phyloP scores from a whole-genome alignment of 139 green algal genomes.

The Picochlorum sp. region DNA sequence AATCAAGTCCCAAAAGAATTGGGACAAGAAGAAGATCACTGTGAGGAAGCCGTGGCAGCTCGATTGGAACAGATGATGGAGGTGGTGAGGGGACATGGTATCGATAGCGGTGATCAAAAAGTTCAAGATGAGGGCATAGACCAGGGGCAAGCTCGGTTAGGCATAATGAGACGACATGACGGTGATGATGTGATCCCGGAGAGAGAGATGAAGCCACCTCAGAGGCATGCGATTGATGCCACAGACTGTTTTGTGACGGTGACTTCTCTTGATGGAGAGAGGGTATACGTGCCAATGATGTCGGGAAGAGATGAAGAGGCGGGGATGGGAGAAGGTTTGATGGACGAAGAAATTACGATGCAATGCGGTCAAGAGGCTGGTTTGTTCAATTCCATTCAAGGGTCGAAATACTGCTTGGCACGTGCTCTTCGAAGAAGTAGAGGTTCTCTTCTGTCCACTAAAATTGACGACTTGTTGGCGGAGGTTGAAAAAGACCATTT shows the following conservation, averaged over 20 bases:
- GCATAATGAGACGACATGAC: background rate
- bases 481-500: constrained; percentile 16
- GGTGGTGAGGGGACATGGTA: too few species aligned
- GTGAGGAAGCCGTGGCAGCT: too few species aligned
- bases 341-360: too few species aligned
- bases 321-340: too few species aligned
- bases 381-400: too few species aligned
- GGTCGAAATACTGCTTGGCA: background rate
- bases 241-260: constrained; percentile 4
- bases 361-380: too few species aligned
- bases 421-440: background rate
- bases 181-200: background rate
- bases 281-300: constrained; percentile 18
- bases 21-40: too few species aligned
- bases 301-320: background rate
- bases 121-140: too few species aligned
- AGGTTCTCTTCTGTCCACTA: constrained; percentile 8
- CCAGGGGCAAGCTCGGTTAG: background rate
- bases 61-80: too few species aligned
- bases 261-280: constrained; percentile 13
- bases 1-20: too few species aligned
- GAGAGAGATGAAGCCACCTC: background rate
- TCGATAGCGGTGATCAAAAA: too few species aligned
- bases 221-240: background rate
- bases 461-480: constrained; percentile 12